phyloP scores from a whole-genome alignment of 2,329 filamentous ascomycete genomes.

The Aspergillus brasiliensis region DNA sequence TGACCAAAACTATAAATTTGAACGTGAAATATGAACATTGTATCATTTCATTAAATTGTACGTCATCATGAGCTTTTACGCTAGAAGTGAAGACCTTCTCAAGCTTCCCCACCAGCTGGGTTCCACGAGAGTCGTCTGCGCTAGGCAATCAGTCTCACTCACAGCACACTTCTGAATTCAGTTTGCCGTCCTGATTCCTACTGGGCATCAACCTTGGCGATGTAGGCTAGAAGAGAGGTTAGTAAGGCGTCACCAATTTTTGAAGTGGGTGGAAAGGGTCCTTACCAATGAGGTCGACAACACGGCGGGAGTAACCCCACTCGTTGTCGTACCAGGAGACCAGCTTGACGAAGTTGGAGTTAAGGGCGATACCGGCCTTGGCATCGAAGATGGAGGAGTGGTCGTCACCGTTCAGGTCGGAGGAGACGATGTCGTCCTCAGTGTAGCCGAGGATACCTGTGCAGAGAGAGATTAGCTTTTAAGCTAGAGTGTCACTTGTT shows the following conservation, averaged over 20 bases:
- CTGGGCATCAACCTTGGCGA: slow-evolving; percentile 71
- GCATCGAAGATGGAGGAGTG: slow-evolving; percentile 98
- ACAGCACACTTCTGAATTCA: slow-evolving; percentile 39
- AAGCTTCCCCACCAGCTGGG: not conserved
- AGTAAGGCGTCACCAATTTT: slow-evolving; percentile 22
- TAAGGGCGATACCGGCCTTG: slow-evolving; percentile 98
- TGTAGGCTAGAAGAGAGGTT: slow-evolving; percentile 60
- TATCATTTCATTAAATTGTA: slow-evolving; percentile 33
- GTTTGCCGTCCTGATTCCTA: slow-evolving; percentile 41
- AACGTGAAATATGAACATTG: slow-evolving; percentile 11
- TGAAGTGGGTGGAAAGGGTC: not conserved
- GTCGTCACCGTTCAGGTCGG: slow-evolving; percentile 88
- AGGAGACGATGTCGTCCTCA: slow-evolving; percentile 94
- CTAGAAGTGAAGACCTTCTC: slow-evolving; percentile 12
- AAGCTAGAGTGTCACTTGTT: not conserved
- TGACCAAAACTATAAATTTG: too few species aligned
- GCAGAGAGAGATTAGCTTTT: slow-evolving; percentile 2
- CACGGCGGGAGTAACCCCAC: slow-evolving; percentile 98
- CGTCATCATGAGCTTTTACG: slow-evolving; percentile 31
- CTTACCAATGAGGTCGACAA: slow-evolving; percentile 69
- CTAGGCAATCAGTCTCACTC: slow-evolving; percentile 21
- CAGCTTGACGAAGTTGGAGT: slow-evolving; percentile 98
- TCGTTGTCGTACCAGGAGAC: slow-evolving; percentile 99
- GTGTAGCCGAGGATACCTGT: slow-evolving; percentile 90
- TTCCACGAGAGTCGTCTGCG: slow-evolving; percentile 6